Evolutionary conservation across 441 rosid species (phyloP).

Genomic region (Eruca vesicaria): DNA sequence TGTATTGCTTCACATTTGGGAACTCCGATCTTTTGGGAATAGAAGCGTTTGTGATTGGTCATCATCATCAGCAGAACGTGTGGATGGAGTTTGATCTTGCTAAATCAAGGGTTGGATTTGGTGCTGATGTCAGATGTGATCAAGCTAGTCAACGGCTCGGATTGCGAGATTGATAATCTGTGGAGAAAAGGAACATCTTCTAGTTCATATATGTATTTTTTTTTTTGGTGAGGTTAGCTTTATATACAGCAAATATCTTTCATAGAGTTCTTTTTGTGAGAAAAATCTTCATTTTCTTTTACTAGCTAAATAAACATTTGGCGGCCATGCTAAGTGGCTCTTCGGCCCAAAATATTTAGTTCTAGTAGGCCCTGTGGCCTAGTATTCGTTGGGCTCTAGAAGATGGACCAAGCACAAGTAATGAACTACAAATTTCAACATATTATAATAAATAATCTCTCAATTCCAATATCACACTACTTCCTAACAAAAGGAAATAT

Average conservation of each 20-base stretch:
- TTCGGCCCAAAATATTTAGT: neutral
- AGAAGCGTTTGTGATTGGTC: constrained; percentile 78
- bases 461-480: neutral
- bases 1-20: constrained; percentile 87
- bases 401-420: neutral
- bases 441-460: neutral
- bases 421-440: neutral
- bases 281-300: too few species aligned
- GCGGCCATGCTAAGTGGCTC: neutral
- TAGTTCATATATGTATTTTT: neutral
- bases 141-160: constrained; percentile 60
- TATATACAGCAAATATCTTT: neutral
- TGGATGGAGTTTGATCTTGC: constrained; percentile 93
- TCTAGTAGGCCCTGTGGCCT: neutral
- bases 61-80: constrained; percentile 83
- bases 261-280: neutral
- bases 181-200: too few species aligned
- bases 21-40: constrained; percentile 76
- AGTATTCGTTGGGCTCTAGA: neutral
- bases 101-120: constrained; percentile 75
- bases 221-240: neutral
- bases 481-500: neutral
- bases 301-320: neutral
- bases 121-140: constrained; percentile 67
- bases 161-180: constrained; percentile 15